These are phyloP conservation scores for Streptanthus diversifolius DNA, from an alignment of 345 rosid genomes.

Conservation along the genomic window DNA sequence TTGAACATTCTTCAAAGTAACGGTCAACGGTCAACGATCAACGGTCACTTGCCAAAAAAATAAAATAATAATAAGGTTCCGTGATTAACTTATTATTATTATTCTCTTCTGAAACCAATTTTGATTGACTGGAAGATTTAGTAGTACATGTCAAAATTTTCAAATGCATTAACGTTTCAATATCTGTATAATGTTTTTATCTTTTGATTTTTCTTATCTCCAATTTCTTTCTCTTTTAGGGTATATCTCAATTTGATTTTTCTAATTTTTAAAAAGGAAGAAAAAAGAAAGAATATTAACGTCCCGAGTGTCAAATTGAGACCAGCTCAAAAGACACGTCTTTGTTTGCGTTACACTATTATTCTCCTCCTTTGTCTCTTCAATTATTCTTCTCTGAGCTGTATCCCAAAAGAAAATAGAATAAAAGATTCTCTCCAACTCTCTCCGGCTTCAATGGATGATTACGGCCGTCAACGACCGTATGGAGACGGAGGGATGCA, in stretches of 20 bases:
- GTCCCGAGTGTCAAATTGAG: conserved; percentile 12
- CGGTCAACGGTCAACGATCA: not conserved
- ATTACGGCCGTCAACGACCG: conserved; percentile 53
- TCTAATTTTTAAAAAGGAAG: too few species aligned
- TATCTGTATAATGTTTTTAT: not conserved
- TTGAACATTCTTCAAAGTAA: not conserved
- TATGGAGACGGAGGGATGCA: conserved; percentile 51
- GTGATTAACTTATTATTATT: too few species aligned
- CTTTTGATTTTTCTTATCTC: not conserved
- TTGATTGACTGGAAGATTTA: too few species aligned
- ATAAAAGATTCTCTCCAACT: conserved; percentile 1
- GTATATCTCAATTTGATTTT: too few species aligned
- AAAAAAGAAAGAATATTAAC: not conserved
- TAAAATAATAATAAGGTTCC: not conserved
- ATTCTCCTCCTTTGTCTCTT: conserved; percentile 15
- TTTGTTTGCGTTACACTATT: not conserved
- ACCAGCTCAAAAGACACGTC: conserved; percentile 35
- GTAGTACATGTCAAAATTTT: too few species aligned
- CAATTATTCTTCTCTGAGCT: conserved; percentile 31
- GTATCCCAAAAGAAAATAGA: not conserved
- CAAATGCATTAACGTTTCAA: not conserved
- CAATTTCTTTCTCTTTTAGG: not conserved
- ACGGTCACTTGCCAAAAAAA: not conserved
- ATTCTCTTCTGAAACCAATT: too few species aligned
- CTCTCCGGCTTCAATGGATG: conserved; percentile 51